Base-by-base conservation (phyloP, 2,329 filamentous ascomycete species). In the Phoma herbarum region DNA sequence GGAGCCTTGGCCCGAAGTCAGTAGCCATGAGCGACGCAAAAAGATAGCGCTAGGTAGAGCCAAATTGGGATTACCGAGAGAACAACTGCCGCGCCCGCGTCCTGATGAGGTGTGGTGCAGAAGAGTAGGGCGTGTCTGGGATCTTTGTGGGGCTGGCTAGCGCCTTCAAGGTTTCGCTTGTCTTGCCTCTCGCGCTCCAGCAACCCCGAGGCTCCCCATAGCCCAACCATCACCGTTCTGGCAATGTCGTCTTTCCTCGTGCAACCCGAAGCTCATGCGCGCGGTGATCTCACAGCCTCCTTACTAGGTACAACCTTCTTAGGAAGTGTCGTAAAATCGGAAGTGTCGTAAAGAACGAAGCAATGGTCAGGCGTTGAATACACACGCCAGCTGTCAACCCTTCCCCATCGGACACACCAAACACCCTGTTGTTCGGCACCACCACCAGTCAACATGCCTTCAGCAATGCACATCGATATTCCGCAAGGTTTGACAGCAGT, bases 401-500 rank as follows among this genome's bases (percentile, higher is more conserved):
- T 41, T 35, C 33, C 1, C 12, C 23, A 44, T 9, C 18, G 18
- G 9, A n/a, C 49, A 31, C 37, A 33, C n/a, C 12, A 25, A 16
- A 23, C 16, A 14, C 20, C 20, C 39, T 16, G 9, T 14, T 20
- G 39, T 10, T 20, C 2, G 18, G 39, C 12, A 42, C 20, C 39
- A 42, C 20, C 39, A 25, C 22, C 22, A 42, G 18, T 20, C 33
- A 39, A 12, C 16, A 65, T 65, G 58, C 10, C 49, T 28, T 41
- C 52, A 29, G 43, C 51, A 8, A 39, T 46, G 10, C 31, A 47
- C 9, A 22, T 66, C 48, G n/a, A 52, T 4, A 33, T 65, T 12
- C 63, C 65, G 20, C 16, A 48, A 18, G 59, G 61, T 2, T 37
- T 35, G 6, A 51, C 31, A 18, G 42, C 57, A 3, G 64, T 66